phyloP scores from a whole-genome alignment of 1,284 basidiomycete species.

The Leccinum pachyderme region DNA sequence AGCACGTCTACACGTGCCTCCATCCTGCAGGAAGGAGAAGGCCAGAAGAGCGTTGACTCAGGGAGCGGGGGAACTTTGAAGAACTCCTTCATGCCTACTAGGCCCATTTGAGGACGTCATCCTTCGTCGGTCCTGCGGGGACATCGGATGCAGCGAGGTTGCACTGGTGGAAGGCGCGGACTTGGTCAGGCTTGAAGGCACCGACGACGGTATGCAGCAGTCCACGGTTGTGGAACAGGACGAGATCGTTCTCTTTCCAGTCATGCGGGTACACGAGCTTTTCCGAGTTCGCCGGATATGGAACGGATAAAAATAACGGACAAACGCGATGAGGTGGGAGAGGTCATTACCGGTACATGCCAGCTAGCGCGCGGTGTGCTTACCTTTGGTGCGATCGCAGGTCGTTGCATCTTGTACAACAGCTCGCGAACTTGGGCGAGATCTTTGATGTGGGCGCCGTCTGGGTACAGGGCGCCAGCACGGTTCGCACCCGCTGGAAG shows the following conservation, averaged over 20 bases:
- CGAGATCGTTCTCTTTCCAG: conserved; percentile 60
- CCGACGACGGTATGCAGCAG: conserved; percentile 71
- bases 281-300: neutral
- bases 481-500: conserved; percentile 47
- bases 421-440: conserved; percentile 59
- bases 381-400: conserved; percentile 64
- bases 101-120: conserved; percentile 46
- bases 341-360: neutral
- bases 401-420: conserved; percentile 71
- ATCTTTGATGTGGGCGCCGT: conserved; percentile 64
- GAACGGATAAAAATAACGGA: neutral
- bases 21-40: neutral
- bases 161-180: conserved; percentile 66
- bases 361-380: conserved; percentile 11
- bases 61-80: neutral
- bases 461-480: conserved; percentile 58
- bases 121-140: conserved; percentile 49
- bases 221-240: conserved; percentile 72
- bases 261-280: conserved; percentile 59
- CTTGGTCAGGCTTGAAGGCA: conserved; percentile 58
- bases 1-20: neutral
- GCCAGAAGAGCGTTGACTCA: neutral
- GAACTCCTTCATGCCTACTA: conserved; percentile 14
- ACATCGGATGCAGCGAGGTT: conserved; percentile 63
- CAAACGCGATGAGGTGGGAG: neutral